These are phyloP conservation scores for Agaricales sp. DNA, from an alignment of 1,284 basidiomycete genomes.

Conservation along the genomic window DNA sequence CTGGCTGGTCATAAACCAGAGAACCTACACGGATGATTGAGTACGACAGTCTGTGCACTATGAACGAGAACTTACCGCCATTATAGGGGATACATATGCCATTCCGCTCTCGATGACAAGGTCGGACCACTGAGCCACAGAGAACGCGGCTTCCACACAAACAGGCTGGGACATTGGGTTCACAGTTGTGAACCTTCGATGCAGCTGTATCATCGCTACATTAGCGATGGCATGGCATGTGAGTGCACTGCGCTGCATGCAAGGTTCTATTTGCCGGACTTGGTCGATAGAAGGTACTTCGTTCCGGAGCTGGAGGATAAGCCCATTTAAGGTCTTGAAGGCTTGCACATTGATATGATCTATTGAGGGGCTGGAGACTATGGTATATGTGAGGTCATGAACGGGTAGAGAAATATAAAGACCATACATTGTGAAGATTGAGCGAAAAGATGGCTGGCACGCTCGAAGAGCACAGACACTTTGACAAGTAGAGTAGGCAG, in stretches of 20 bases:
- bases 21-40: no score
- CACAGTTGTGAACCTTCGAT: not conserved
- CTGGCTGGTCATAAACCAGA: no score
- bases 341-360: not conserved
- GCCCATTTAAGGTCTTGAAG: not conserved
- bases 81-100: not conserved
- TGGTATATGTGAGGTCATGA: no score
- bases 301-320: not conserved
- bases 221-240: not conserved
- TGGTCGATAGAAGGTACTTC: not conserved
- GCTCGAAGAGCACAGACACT: not conserved
- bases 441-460: not conserved
- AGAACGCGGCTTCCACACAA: not conserved
- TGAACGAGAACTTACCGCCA: not conserved
- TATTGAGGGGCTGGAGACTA: not conserved
- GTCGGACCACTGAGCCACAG: not conserved
- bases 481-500: not conserved
- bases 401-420: not conserved
- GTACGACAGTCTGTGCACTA: no score
- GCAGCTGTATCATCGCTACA: not conserved
- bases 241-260: not conserved
- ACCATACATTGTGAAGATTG: not conserved
- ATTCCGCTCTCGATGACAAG: not conserved
- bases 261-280: not conserved
- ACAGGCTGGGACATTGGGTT: not conserved